Evolutionary conservation across 2,329 filamentous ascomycete species (phyloP), one percentile per base, ranked within the genome.

Genomic region (Colletotrichum phormii): DNA sequence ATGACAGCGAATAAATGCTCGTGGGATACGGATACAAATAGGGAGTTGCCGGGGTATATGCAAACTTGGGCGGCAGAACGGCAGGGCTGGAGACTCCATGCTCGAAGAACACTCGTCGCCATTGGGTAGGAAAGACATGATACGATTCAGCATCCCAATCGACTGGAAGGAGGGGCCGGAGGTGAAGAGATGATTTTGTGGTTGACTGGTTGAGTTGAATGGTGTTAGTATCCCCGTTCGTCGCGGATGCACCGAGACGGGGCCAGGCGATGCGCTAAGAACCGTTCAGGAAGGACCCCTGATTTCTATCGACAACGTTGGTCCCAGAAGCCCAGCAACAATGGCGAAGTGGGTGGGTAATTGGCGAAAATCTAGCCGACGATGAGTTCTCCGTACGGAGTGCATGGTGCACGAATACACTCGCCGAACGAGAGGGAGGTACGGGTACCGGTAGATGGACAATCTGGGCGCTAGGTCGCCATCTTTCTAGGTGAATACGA

Each of bases 121-220:
- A 59, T 72, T 69, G 69, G 64, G 62, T 53, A 49, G 51, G 53
- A 9, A 31, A 15, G 35, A 49, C 7, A 70, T 61, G 66, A 72
- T 72, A 72, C 70, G 70, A 72, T 72, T 72, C 70, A 72, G 66
- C 13, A 72, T 70, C 54, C 70, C 70, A 70, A 72, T 70, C 70
- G 66, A 54, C 66, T 64, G 60, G 70, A 37, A 61, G 26, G 60
- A 70, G 53, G 70, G 54, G 42, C 70, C 55, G 54, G 55, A 13
- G 29, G 70, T 72, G 70, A 54, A 55, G 60, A 57, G 62, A 46
- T 46, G 26, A 12, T 15, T 31, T 42, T 5, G 51, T 63, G 11
- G 22, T 26, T 67, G 62, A 73, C 55, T 71, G 67, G 67, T 61
- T 26, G 51, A 46, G 33, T 49, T 60, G 37, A 57, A 58, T 24